Evolutionary conservation across 2,329 filamentous ascomycete genomes (phyloP).

Genomic region (Alternaria sp.): DNA sequence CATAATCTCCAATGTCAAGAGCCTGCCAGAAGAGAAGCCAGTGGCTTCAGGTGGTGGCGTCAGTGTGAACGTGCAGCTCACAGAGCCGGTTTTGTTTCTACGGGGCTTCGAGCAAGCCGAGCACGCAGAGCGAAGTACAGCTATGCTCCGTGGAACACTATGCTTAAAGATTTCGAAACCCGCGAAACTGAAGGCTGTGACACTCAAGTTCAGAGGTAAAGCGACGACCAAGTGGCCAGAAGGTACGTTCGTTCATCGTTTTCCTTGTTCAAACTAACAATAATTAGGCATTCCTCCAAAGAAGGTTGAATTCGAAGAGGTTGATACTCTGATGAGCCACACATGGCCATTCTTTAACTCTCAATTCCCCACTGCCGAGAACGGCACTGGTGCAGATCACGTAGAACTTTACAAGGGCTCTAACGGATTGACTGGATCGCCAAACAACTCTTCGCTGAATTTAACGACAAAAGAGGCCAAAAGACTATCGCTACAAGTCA

Average conservation of each 20-base stretch:
- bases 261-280: constrained; percentile 7
- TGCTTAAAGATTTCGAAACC: constrained; percentile 84
- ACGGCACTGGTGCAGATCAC: constrained; percentile 67
- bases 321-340: constrained; percentile 85
- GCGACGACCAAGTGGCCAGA: constrained; percentile 96
- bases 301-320: constrained; percentile 83
- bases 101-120: constrained; percentile 79
- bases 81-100: constrained; percentile 81
- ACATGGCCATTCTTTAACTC: constrained; percentile 93
- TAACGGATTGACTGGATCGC: constrained; percentile 50
- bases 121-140: constrained; percentile 69
- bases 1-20: constrained; percentile 40
- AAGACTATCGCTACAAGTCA: constrained; percentile 78
- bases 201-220: constrained; percentile 82
- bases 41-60: constrained; percentile 80
- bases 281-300: constrained; percentile 77
- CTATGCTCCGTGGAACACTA: constrained; percentile 83
- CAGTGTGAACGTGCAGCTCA: constrained; percentile 73
- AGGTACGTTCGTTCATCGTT: constrained; percentile 55
- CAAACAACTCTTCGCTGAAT: constrained; percentile 54
- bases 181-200: constrained; percentile 90
- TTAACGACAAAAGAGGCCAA: constrained; percentile 61
- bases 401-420: constrained; percentile 62
- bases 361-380: constrained; percentile 64
- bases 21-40: constrained; percentile 65